Base-by-base conservation (phyloP, 208 protist genomes). In the Acanthamoeba triangularis region DNA sequence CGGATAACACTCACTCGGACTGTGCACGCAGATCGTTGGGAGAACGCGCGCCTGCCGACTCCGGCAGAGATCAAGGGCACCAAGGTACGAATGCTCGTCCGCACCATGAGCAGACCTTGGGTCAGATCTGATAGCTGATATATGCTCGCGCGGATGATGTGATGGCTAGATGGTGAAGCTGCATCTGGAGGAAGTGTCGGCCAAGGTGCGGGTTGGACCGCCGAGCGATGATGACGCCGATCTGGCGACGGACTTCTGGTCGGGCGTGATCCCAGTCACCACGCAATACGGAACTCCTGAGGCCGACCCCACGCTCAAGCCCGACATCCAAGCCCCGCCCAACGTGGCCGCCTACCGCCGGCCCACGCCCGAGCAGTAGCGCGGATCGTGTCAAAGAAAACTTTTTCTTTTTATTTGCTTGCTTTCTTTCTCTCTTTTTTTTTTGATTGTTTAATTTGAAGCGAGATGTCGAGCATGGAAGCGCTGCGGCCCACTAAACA, bases 151-250 rank as follows among this genome's bases (percentile, higher is more conserved):
- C n/a, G n/a, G n/a, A n/a, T n/a, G n/a, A n/a, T n/a, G n/a, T n/a
- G n/a, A n/a, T n/a, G n/a, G n/a, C n/a, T n/a, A 92, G 85, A 92
- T 92, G 85, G 85, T 92, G 35, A 92, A 92, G 41, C 16, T 92
- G 25, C 85, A 92, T 41, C 30, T 92, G 35, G 54, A 69, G 18
- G 35, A 92, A 41, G 85, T 69, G 25, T 92, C 85, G n/a, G 85
- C 85, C 44, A 92, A 92, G 63, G 85, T 92, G 30, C 28, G 85
- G 11, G 44, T 16, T 6, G 85, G 85, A 20, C 85, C 85, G 23
- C 85, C 85, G 33, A 25, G 37, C 6, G 85, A 92, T 8, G 85
- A 92, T 11, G 85, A 33, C 20, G 85, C 44, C 28, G 85, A 92
- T 30, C n/a, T 92, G 59, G 30, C 20, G 4, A 52, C 37, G 6